Conservation (phyloP, 139 green algal genomes). For the Asterochloris sp. region DNA sequence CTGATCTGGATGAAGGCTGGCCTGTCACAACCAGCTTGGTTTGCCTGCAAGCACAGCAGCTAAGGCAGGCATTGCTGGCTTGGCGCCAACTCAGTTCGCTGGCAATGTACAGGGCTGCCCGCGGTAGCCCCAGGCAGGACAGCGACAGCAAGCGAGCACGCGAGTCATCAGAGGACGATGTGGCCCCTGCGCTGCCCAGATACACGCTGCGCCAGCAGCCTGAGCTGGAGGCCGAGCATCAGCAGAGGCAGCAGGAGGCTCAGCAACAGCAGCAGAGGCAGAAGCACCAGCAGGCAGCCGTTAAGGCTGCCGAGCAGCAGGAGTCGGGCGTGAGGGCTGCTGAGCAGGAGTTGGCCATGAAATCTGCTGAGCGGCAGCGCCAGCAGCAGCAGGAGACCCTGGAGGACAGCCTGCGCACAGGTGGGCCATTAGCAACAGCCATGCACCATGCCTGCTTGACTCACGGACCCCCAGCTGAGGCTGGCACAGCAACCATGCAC, state of each 20-base stretch:
- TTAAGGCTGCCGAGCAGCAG: background rate
- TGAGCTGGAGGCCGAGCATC: background rate
- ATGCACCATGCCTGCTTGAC: too few species aligned
- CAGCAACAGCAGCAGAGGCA: constrained; percentile 1
- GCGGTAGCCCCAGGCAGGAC: background rate
- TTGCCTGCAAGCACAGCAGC: too few species aligned
- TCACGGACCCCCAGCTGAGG: too few species aligned
- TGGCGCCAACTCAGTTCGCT: too few species aligned
- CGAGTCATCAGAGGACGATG: background rate
- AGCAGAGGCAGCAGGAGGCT: background rate
- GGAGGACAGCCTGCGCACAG: too few species aligned
- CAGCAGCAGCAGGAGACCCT: background rate
- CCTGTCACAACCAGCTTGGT: too few species aligned
- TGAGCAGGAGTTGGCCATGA: background rate
- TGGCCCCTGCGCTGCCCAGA: background rate
- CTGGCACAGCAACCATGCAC: too few species aligned
- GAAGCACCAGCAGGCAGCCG: background rate
- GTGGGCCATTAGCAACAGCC: too few species aligned
- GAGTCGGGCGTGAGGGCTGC: background rate
- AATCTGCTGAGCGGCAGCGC: constrained; percentile 8
- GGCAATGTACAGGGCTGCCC: too few species aligned
- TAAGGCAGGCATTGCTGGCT: too few species aligned
- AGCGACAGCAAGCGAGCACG: background rate
- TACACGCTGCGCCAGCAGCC: background rate
- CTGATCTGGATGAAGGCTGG: too few species aligned